phyloP scores from a whole-genome alignment of 1,139 yeast species.

The Zygoascus hellenicus region DNA sequence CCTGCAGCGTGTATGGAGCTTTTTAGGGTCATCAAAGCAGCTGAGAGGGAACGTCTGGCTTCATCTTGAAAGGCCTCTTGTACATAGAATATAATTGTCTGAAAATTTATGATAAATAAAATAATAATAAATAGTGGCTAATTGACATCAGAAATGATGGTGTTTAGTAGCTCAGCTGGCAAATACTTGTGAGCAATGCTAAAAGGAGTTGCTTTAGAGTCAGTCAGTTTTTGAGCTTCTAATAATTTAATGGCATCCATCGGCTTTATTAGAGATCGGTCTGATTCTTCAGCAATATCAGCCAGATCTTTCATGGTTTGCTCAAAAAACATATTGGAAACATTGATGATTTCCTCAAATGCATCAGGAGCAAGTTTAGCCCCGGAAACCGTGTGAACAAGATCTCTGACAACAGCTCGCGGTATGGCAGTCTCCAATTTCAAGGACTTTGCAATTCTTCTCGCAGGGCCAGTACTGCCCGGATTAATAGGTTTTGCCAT shows the following conservation, averaged over 20 bases:
- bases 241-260: conserved; percentile 28
- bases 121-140: background rate
- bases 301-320: conserved; percentile 26
- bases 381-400: conserved; percentile 19
- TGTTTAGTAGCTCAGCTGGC: conserved; percentile 28
- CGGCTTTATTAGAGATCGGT: conserved; percentile 27
- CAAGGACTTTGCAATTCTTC: background rate
- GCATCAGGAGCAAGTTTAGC: conserved; percentile 21
- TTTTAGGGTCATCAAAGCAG: conserved; percentile 25
- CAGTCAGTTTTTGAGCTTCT: conserved; percentile 24
- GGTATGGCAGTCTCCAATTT: conserved; percentile 23
- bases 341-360: conserved; percentile 25
- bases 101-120: no score
- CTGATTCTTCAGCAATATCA: conserved; percentile 30
- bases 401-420: conserved; percentile 21
- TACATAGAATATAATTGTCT: background rate
- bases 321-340: conserved; percentile 27
- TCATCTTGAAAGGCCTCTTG: background rate
- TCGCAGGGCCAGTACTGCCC: background rate
- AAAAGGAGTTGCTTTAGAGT: conserved; percentile 16
- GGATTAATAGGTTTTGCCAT: no score
- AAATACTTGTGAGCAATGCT: conserved; percentile 26
- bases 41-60: background rate
- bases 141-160: conserved; percentile 13
- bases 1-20: conserved; percentile 47